phyloP scores from a whole-genome alignment of 108 stramenopile genomes.

The Cyclostephanos tholiformis region DNA sequence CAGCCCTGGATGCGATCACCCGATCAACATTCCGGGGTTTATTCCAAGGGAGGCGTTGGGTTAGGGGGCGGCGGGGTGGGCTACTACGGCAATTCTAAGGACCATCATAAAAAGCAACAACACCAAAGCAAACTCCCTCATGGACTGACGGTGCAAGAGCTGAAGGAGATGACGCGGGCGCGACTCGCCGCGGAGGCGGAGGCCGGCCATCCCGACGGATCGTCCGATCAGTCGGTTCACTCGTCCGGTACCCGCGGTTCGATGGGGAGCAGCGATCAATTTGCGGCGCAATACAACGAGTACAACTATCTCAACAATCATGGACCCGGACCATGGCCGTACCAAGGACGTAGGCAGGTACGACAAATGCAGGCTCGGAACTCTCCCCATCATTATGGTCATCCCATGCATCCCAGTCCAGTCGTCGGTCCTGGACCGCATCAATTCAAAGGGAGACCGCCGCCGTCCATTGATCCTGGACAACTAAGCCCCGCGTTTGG shows the following conservation, averaged over 20 bases:
- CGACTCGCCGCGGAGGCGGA: conserved; percentile 77
- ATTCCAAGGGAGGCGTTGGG: conserved; percentile 7
- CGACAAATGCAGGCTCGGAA: conserved; percentile 12
- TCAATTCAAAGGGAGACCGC: conserved; percentile 20
- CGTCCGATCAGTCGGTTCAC: conserved; percentile 29
- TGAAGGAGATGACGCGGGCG: conserved; percentile 93
- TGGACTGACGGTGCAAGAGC: conserved; percentile 90
- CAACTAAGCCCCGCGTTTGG: conserved; percentile 30
- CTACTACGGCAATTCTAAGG: neutral
- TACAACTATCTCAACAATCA: conserved; percentile 18
- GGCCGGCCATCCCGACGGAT: conserved; percentile 11
- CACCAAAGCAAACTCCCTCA: conserved; percentile 75
- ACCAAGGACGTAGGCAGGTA: neutral
- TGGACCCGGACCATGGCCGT: conserved; percentile 1
- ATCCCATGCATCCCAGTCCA: conserved; percentile 50
- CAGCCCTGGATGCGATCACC: conserved; percentile 14
- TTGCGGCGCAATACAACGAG: conserved; percentile 8
- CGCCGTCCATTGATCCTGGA: neutral
- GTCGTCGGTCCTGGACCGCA: conserved; percentile 33
- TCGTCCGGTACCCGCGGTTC: conserved; percentile 34
- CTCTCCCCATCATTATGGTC: neutral
- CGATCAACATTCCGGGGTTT: conserved; percentile 11
- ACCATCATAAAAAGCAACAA: conserved; percentile 17
- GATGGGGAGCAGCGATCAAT: conserved; percentile 21
- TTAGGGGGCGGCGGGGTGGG: neutral